These are phyloP conservation scores for Elsinoe fawcettii DNA, from an alignment of 2,329 filamentous ascomycete genomes.

Conservation along the genomic window DNA sequence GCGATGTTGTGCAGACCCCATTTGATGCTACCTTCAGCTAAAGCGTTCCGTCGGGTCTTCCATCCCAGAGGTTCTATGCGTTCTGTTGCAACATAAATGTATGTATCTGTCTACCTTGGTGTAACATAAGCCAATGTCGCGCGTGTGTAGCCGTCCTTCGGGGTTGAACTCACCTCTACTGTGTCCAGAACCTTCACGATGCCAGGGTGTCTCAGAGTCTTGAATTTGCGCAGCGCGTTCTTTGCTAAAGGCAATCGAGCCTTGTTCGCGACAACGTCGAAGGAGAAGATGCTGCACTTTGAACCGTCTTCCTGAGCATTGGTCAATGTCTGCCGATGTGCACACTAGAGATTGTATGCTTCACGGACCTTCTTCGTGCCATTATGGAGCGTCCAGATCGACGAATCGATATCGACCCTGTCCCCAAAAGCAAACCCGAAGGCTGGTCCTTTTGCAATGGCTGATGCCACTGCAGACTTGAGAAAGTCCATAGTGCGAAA, in stretches of 20 bases:
- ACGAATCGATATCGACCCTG: slow-evolving; percentile 82
- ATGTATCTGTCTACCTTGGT: slow-evolving; percentile 68
- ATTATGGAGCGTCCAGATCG: slow-evolving; percentile 94
- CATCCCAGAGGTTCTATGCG: slow-evolving; percentile 77
- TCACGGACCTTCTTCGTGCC: slow-evolving; percentile 72
- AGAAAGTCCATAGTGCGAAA: slow-evolving; percentile 60
- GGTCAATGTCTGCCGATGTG: slow-evolving; percentile 16
- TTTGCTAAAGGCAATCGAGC: slow-evolving; percentile 76
- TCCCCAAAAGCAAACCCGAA: slow-evolving; percentile 93
- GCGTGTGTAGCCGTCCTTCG: background rate
- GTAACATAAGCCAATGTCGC: slow-evolving; percentile 26
- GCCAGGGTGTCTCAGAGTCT: slow-evolving; percentile 87
- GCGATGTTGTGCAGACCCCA: slow-evolving; percentile 88
- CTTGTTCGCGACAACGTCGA: slow-evolving; percentile 76
- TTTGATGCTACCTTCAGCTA: slow-evolving; percentile 88
- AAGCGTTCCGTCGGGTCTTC: slow-evolving; percentile 79
- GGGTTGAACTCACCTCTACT: slow-evolving; percentile 59
- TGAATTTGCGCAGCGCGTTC: slow-evolving; percentile 88
- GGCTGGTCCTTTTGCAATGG: slow-evolving; percentile 87
- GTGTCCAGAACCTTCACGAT: slow-evolving; percentile 92
- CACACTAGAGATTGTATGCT: slow-evolving; percentile 17
- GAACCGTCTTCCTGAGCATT: slow-evolving; percentile 78
- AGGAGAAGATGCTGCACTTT: slow-evolving; percentile 92
- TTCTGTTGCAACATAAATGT: slow-evolving; percentile 95
- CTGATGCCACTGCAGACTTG: slow-evolving; percentile 93